These are phyloP conservation scores for Erodium texanum DNA, from an alignment of 441 rosid genomes.

Conservation along the genomic window DNA sequence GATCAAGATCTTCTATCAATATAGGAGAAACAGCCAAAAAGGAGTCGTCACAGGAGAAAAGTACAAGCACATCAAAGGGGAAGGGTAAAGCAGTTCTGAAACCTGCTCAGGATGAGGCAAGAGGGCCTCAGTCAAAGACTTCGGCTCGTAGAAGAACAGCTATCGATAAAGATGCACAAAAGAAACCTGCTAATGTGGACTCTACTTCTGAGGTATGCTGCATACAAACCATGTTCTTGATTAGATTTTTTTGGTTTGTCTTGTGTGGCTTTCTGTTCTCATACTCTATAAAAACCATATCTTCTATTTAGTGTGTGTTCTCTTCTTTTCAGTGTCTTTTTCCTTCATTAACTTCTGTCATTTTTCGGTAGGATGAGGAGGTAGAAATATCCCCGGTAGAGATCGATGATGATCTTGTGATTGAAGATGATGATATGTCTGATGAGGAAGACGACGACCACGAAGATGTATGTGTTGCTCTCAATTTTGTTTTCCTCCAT, in stretches of 20 bases:
- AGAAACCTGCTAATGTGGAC: slow-evolving; percentile 66
- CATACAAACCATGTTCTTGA: neutral
- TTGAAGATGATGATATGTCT: slow-evolving; percentile 87
- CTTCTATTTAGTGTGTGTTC: neutral
- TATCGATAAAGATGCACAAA: slow-evolving; percentile 65
- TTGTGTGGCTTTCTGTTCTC: neutral
- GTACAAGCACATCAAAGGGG: slow-evolving; percentile 71
- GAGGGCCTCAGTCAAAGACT: slow-evolving; percentile 90
- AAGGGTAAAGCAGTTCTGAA: slow-evolving; percentile 97
- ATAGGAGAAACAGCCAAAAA: slow-evolving; percentile 66
- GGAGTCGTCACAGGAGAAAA: slow-evolving; percentile 60
- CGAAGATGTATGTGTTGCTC: slow-evolving; percentile 63
- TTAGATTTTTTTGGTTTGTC: no score
- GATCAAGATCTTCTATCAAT: slow-evolving; percentile 75
- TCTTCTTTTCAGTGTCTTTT: neutral
- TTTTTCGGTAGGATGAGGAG: slow-evolving; percentile 67
- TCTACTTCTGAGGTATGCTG: slow-evolving; percentile 81
- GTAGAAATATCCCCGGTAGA: slow-evolving; percentile 82
- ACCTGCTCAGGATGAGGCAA: slow-evolving; percentile 58
- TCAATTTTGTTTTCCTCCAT: neutral
- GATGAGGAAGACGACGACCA: slow-evolving; percentile 93
- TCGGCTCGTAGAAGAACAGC: slow-evolving; percentile 78
- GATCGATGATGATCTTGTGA: slow-evolving; percentile 90
- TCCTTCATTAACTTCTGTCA: neutral
- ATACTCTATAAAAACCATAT: neutral